phyloP scores from a whole-genome alignment of 495 filamentous ascomycete species.

The Penicillium pancosmium region DNA sequence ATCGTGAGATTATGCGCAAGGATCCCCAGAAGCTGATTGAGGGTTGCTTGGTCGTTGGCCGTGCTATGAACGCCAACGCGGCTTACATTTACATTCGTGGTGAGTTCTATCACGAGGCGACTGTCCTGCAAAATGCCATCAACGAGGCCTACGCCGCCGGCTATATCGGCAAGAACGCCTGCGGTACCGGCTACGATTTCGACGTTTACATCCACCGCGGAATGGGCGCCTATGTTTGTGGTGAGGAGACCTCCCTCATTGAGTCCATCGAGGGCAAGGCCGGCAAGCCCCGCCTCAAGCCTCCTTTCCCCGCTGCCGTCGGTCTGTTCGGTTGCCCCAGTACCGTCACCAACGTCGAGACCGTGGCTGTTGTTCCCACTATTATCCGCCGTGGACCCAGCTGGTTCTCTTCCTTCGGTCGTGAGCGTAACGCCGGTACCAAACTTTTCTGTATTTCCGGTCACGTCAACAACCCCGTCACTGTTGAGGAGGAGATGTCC shows the following conservation, averaged over 20 bases:
- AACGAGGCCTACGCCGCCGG: conserved; percentile 96
- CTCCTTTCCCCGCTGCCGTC: conserved; percentile 95
- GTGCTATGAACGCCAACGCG: conserved; percentile 96
- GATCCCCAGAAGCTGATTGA: conserved; percentile 98
- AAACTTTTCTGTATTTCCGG: conserved; percentile 99
- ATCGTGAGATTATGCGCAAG: conserved; percentile 99
- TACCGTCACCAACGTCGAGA: conserved; percentile 98
- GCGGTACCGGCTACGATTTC: conserved; percentile 95
- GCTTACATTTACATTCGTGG: conserved; percentile 99
- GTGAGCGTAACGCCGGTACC: conserved; percentile 92
- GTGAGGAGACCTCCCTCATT: conserved; percentile 96
- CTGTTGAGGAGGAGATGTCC: conserved; percentile 98
- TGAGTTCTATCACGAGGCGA: conserved; percentile 97
- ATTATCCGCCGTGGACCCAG: conserved; percentile 88
- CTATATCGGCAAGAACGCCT: conserved; percentile 96
- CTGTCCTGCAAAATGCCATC: conserved; percentile 89
- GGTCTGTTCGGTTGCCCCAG: conserved; percentile 97
- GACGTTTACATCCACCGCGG: conserved; percentile 96
- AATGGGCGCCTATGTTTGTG: conserved; percentile 96
- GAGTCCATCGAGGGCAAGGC: conserved; percentile 98
- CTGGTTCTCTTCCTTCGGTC: conserved; percentile 93
- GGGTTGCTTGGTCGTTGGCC: conserved; percentile 93
- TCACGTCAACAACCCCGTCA: conserved; percentile 97
- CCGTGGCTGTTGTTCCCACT: conserved; percentile 90
- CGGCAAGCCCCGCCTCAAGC: conserved; percentile 97